Evolutionary conservation across 169 alveolate species (phyloP), one percentile per base, ranked within the genome.

Genomic region (Besnoitia besnoiti): DNA sequence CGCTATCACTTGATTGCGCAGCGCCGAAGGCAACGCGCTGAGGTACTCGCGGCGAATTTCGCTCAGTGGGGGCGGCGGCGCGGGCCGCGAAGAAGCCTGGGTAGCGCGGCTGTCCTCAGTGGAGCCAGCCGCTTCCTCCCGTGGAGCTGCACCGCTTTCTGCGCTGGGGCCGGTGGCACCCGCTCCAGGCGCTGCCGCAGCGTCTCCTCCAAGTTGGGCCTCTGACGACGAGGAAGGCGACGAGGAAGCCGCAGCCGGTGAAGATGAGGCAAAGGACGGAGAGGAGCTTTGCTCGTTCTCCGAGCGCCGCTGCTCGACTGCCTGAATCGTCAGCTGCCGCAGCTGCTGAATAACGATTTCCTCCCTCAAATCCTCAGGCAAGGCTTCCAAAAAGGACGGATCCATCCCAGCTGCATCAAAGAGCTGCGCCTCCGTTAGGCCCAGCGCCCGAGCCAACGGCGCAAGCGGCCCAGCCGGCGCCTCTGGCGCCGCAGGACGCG

Each of bases 321-420:
- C 91, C 37, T 92, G 91, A 0, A 92, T 50, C 37, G 90, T 89
- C 77, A 92, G 73, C 75, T 61, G 90, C 76, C 91, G 90, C 55
- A 89, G 93, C 85, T 92, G 95, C 88, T 92, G 95, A 75, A 61
- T 50, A 55, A 92, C 77, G 8, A 94, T 91, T 46, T 95, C 96
- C 51, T 88, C 87, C 40, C 95, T 16, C 44, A 94, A 76, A 49
- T 95, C 96, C 10, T 61, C 87, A 10, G 96, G 96, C 5, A 94
- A 85, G 30, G 95, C 96, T 35, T 90, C 96, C 0, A 94, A 49
- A 76, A 95, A 90, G 0, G 95, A 90, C n/a, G 96, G 95, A 92
- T 95, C 96, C 33, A 95, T 94, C 10, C 95, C 95, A 16, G 93
- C 92, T 27, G 90, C 93, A 14, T 92, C 93, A 33, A 85, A 47